phyloP scores from a whole-genome alignment of 257 asterid genomes.

The Nicotiana undulata region DNA sequence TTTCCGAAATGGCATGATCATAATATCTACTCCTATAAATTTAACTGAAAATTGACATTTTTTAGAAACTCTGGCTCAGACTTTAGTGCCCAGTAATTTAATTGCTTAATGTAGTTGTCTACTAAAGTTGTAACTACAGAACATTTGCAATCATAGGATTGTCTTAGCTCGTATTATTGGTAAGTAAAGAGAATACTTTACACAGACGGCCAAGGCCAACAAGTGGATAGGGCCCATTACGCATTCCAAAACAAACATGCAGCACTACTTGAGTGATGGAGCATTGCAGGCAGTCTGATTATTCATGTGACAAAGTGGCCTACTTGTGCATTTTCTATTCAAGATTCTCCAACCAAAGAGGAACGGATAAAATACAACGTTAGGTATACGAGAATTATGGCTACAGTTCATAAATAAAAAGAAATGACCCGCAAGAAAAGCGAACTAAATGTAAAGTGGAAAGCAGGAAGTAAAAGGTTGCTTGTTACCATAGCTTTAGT shows the following conservation, averaged over 20 bases:
- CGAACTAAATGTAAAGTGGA: neutral
- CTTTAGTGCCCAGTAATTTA: neutral
- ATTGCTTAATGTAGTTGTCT: neutral
- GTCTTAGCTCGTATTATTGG: neutral
- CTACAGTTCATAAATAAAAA: neutral
- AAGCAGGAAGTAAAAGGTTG: neutral
- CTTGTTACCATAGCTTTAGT: constrained; percentile 61
- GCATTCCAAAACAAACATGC: constrained; percentile 2
- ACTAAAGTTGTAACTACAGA: neutral
- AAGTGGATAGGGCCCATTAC: neutral
- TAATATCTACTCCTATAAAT: neutral
- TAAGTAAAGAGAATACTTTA: neutral
- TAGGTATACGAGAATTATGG: neutral
- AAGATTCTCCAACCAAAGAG: constrained; percentile 4
- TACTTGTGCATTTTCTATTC: constrained; percentile 1
- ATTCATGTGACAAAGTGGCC: constrained; percentile 2
- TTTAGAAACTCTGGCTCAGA: neutral
- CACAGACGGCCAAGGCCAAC: neutral
- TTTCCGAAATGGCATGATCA: neutral
- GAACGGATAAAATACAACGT: neutral
- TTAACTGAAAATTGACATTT: neutral
- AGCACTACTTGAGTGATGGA: neutral
- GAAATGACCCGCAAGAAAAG: constrained; percentile 7
- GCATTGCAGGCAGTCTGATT: neutral
- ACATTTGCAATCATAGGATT: neutral